phyloP scores from a whole-genome alignment of 352 stramenopile species.

The Phytopythium kandeliae region DNA sequence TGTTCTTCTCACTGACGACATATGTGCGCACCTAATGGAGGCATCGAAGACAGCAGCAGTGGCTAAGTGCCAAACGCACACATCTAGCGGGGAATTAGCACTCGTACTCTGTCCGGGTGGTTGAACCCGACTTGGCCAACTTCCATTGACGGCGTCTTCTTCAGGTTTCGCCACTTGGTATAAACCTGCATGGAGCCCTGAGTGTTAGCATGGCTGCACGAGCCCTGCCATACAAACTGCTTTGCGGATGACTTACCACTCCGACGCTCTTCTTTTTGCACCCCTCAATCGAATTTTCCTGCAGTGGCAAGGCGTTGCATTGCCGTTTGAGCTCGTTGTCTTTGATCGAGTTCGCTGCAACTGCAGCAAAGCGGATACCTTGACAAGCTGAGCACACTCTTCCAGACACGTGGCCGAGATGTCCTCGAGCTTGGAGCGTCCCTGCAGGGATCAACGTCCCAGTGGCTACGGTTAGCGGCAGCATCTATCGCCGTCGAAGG shows the following conservation, averaged over 20 bases:
- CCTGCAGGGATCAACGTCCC: no score
- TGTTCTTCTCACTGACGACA: constrained; percentile 78
- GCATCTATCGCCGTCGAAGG: no score
- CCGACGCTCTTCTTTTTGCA: constrained; percentile 89
- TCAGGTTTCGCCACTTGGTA: constrained; percentile 91
- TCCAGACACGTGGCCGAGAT: constrained; percentile 79
- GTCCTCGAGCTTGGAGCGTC: constrained; percentile 67
- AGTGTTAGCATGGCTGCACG: no score
- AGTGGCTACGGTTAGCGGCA: no score
- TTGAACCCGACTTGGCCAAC: constrained; percentile 88
- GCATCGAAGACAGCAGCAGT: not conserved
- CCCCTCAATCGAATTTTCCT: constrained; percentile 93
- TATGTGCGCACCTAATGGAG: constrained; percentile 56
- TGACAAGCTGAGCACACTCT: constrained; percentile 89
- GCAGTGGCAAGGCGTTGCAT: not conserved
- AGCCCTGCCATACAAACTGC: no score
- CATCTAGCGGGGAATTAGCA: no score
- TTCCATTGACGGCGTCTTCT: constrained; percentile 89
- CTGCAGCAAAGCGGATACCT: constrained; percentile 39
- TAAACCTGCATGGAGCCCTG: constrained; percentile 68
- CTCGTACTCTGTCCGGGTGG: constrained; percentile 51
- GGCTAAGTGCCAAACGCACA: no score
- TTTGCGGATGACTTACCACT: constrained; percentile 66
- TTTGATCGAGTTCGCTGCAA: not conserved
- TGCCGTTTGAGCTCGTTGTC: not conserved